phyloP scores from a whole-genome alignment of 495 filamentous ascomycete genomes.

The Aspergillus bertholletiae region DNA sequence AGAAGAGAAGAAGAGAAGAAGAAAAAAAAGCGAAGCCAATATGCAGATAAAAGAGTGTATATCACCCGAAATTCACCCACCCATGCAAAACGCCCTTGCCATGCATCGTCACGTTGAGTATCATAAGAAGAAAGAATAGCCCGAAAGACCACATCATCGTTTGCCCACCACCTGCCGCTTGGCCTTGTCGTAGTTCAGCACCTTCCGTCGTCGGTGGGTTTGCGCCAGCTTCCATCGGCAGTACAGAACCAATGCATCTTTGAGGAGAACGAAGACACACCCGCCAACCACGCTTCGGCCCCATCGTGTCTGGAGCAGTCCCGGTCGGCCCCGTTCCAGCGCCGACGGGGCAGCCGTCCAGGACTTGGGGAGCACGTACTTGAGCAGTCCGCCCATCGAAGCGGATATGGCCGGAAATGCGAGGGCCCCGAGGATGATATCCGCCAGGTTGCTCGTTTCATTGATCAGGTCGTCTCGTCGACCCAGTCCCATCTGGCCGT shows the following conservation, averaged over 20 bases:
- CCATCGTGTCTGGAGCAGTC: conserved; percentile 71
- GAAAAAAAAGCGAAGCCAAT: not conserved
- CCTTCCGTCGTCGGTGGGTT: conserved; percentile 60
- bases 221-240: conserved; percentile 69
- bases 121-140: not conserved
- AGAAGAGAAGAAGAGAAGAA: not conserved
- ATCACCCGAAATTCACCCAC: not conserved
- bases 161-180: conserved; percentile 29
- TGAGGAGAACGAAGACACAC: conserved; percentile 73
- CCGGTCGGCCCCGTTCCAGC: conserved; percentile 39
- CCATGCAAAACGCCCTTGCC: conserved; percentile 8
- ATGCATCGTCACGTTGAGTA: conserved; percentile 18
- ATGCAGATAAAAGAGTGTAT: not conserved
- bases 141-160: conserved; percentile 15
- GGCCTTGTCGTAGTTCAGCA: conserved; percentile 59
- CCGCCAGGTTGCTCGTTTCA: conserved; percentile 48
- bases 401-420: conserved; percentile 61
- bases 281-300: conserved; percentile 77
- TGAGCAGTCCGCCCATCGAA: conserved; percentile 65
- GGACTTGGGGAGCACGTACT: conserved; percentile 55
- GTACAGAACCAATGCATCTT: conserved; percentile 72
- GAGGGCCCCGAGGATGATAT: conserved; percentile 59
- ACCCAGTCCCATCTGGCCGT: conserved; percentile 32
- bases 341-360: conserved; percentile 52
- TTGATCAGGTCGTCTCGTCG: conserved; percentile 47